Evolutionary conservation across 192 early-diverging fungal genomes (phyloP).

Genomic region (Entomortierella lignicola): DNA sequence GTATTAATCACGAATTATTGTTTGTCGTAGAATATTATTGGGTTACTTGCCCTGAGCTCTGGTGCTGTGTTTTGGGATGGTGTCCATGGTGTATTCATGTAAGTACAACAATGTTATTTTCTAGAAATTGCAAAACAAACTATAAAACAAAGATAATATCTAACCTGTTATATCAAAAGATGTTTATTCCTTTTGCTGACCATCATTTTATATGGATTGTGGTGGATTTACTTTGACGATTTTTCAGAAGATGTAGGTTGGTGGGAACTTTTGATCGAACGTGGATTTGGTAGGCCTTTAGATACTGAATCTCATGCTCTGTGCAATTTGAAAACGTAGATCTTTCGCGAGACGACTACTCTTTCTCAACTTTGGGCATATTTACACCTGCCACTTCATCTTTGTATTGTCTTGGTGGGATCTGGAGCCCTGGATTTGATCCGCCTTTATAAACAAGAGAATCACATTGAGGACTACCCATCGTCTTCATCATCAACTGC

Average conservation of each 20-base stretch:
- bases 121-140: too few species aligned
- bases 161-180: too few species aligned
- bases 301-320: too few species aligned
- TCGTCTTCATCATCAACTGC: neutral
- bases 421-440: slow-evolving; percentile 47
- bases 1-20: neutral
- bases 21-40: slow-evolving; percentile 34
- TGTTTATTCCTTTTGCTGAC: slow-evolving; percentile 16
- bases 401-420: slow-evolving; percentile 59
- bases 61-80: slow-evolving; percentile 24
- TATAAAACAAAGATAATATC: too few species aligned
- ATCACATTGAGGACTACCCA: slow-evolving; percentile 16
- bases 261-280: too few species aligned
- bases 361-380: slow-evolving; percentile 59
- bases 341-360: slow-evolving; percentile 39
- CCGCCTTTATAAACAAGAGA: slow-evolving; percentile 32
- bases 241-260: slow-evolving; percentile 59
- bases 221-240: slow-evolving; percentile 67
- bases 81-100: slow-evolving; percentile 23
- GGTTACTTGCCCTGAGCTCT: slow-evolving; percentile 23
- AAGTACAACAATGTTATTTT: neutral
- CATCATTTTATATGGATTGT: slow-evolving; percentile 58
- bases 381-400: slow-evolving; percentile 59
- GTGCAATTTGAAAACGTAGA: too few species aligned
- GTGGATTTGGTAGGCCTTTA: too few species aligned